Percentiles rank a stretch among this genome's conserved stretches.
Conservation (phyloP, 1,284 basidiomycete genomes). For the Rhodotorula sp. region DNA sequence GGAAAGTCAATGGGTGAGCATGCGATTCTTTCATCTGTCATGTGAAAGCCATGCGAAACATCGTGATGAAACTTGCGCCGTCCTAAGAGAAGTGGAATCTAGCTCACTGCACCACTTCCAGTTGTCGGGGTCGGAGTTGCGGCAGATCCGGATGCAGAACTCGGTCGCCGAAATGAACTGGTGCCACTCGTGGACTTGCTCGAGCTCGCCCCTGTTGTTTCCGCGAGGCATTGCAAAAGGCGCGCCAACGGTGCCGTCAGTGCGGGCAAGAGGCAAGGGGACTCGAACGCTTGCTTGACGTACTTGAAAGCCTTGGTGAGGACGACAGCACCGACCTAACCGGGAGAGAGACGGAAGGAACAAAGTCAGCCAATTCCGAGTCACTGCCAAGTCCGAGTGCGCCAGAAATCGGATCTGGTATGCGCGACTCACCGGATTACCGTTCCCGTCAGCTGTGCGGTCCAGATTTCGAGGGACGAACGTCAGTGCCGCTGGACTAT, state of each 20-base stretch:
- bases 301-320: conserved; percentile 25
- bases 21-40: background rate
- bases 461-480: background rate
- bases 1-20: background rate
- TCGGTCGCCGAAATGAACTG: conserved; percentile 29
- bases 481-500: background rate
- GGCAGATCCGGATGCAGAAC: conserved; percentile 44
- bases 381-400: too few species aligned
- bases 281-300: background rate
- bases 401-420: background rate
- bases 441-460: conserved; percentile 32
- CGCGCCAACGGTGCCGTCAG: background rate
- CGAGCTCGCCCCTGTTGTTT: conserved; percentile 24
- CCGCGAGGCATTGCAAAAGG: background rate
- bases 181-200: conserved; percentile 46
- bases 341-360: background rate
- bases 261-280: too few species aligned
- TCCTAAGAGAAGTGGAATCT: too few species aligned
- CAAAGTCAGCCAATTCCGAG: too few species aligned
- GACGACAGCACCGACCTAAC: conserved; percentile 42
- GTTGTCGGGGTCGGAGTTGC: conserved; percentile 21
- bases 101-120: conserved; percentile 26
- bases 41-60: conserved; percentile 4
- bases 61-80: conserved; percentile 47
- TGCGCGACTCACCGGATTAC: conserved; percentile 39